These are phyloP conservation scores for Rostrohypoxylon terebratum DNA, from an alignment of 495 filamentous ascomycete species.

Conservation along the genomic window DNA sequence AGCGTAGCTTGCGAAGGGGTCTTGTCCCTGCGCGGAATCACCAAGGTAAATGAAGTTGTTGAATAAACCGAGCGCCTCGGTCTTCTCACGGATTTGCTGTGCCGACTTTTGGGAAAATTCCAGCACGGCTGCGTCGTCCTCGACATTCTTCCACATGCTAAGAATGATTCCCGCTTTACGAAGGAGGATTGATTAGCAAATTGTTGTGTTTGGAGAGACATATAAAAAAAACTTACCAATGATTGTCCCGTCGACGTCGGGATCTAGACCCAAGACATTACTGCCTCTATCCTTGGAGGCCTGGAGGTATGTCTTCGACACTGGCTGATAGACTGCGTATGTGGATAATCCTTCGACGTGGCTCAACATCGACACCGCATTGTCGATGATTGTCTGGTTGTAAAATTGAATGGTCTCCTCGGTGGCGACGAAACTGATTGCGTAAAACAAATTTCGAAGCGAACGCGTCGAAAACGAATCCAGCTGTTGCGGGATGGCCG, in stretches of 20 bases:
- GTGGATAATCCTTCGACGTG: constrained; percentile 5
- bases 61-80: constrained; percentile 8
- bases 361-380: constrained; percentile 19
- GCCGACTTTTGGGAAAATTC: constrained; percentile 14
- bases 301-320: constrained; percentile 21
- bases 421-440: constrained; percentile 15
- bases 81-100: constrained; percentile 6
- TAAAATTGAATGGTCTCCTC: constrained; percentile 11
- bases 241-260: constrained; percentile 18
- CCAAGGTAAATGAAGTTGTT: constrained; percentile 18
- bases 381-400: constrained; percentile 18
- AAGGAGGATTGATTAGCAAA: constrained; percentile 1
- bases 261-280: constrained; percentile 17
- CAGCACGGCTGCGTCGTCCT: constrained; percentile 17
- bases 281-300: constrained; percentile 13
- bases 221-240: constrained; percentile 7
- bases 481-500: constrained; percentile 8
- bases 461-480: constrained; percentile 15
- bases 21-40: constrained; percentile 17
- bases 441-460: constrained; percentile 16
- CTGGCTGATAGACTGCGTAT: constrained; percentile 15
- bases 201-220: background rate
- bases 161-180: constrained; percentile 18
- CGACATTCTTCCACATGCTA: constrained; percentile 18
- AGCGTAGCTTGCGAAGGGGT: constrained; percentile 9